Conservation (phyloP, 768 basidiomycete species). For the Pleurotus ostreatus region DNA sequence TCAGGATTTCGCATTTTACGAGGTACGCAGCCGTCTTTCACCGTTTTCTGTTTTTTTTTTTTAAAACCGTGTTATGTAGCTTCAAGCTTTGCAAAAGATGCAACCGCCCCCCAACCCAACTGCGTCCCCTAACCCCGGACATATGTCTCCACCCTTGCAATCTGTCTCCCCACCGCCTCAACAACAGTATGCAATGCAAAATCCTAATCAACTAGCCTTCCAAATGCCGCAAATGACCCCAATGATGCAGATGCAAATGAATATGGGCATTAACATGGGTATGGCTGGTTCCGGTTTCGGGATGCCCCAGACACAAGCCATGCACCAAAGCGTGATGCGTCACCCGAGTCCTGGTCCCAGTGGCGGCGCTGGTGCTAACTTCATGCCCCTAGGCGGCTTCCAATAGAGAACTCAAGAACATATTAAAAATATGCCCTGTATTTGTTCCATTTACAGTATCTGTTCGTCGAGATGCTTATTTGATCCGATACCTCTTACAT, state of each 20-base stretch:
- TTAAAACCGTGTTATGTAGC: constrained; percentile 38
- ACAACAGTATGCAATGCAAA: constrained; percentile 40
- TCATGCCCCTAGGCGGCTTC: constrained; percentile 36
- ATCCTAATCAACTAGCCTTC: constrained; percentile 53
- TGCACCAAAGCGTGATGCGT: constrained; percentile 84
- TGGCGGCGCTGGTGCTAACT: constrained; percentile 35
- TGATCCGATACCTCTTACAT: neutral
- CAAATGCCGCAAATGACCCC: constrained; percentile 57
- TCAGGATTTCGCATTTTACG: constrained; percentile 91
- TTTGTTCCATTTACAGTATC: too few species aligned
- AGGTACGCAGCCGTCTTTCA: constrained; percentile 42
- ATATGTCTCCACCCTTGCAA: constrained; percentile 35
- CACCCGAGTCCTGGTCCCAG: constrained; percentile 67
- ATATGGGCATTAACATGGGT: constrained; percentile 46
- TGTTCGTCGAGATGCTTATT: too few species aligned
- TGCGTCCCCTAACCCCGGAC: constrained; percentile 29
- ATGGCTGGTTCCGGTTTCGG: constrained; percentile 48
- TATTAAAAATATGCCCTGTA: too few species aligned
- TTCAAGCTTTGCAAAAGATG: constrained; percentile 84
- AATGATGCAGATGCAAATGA: constrained; percentile 59
- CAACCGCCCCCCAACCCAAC: constrained; percentile 29
- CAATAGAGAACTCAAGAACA: constrained; percentile 6
- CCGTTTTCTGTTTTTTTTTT: neutral
- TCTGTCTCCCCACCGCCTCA: constrained; percentile 33
- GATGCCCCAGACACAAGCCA: constrained; percentile 61